These are phyloP conservation scores for Yamadazyma pseudoaaseri DNA, from an alignment of 1,139 yeast genomes.

Conservation along the genomic window DNA sequence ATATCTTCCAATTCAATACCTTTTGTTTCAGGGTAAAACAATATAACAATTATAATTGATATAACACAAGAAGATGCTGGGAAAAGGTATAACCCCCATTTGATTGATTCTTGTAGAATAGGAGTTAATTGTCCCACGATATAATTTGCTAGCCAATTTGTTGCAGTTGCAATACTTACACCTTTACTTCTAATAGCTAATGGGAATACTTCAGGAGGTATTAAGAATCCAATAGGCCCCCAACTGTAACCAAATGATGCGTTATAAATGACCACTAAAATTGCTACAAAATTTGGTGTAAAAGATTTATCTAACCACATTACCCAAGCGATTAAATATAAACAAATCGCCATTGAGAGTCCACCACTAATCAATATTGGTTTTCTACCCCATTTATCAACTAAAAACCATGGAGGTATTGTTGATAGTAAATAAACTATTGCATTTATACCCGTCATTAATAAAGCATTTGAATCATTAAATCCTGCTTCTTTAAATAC, in stretches of 20 bases:
- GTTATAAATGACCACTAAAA: constrained; percentile 49
- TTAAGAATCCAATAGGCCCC: constrained; percentile 58
- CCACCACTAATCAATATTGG: constrained; percentile 53
- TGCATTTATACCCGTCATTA: constrained; percentile 55
- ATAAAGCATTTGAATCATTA: constrained; percentile 45
- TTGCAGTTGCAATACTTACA: constrained; percentile 52
- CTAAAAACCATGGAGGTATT: constrained; percentile 55
- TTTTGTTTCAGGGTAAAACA: constrained; percentile 83
- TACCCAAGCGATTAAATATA: constrained; percentile 39
- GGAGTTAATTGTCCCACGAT: constrained; percentile 58
- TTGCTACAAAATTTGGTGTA: constrained; percentile 48
- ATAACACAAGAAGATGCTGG: constrained; percentile 49
- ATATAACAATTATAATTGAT: constrained; percentile 53
- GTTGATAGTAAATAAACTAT: constrained; percentile 48
- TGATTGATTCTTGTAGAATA: constrained; percentile 42
- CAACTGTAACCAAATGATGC: constrained; percentile 56
- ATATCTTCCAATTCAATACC: constrained; percentile 87
- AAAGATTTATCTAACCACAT: constrained; percentile 34
- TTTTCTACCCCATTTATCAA: constrained; percentile 54
- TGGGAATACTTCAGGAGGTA: constrained; percentile 56
- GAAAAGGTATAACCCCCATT: constrained; percentile 50
- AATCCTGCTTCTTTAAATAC: constrained; percentile 56
- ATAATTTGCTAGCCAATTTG: constrained; percentile 56
- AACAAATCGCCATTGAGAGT: constrained; percentile 43
- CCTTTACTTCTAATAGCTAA: constrained; percentile 55